Conservation (phyloP, 192 early-diverging fungal genomes). For the Rhizophagus sp. region DNA sequence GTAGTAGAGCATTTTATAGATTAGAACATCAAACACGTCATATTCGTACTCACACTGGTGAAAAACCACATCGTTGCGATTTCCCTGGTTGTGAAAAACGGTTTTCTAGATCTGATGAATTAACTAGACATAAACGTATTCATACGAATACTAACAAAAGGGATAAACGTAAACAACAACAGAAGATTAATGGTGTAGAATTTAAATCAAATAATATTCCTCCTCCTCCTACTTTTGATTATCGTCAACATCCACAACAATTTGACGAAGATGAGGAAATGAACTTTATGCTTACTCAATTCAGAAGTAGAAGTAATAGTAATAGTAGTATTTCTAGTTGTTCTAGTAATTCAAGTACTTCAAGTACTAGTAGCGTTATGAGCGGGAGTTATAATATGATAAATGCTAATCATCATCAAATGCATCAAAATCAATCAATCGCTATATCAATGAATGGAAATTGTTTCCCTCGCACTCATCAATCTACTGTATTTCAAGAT, state of each 20-base stretch:
- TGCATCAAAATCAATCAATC: background rate
- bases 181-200: background rate
- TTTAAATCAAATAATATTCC: conserved; percentile 5
- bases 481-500: background rate
- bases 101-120: conserved; percentile 78
- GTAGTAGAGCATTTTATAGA: conserved; percentile 72
- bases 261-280: background rate
- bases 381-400: background rate
- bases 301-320: conserved; percentile 13
- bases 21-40: conserved; percentile 82
- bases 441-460: background rate
- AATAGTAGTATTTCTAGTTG: background rate
- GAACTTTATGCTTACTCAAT: background rate
- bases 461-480: background rate
- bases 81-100: conserved; percentile 77
- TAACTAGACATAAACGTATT: conserved; percentile 70
- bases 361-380: background rate
- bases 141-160: conserved; percentile 56
- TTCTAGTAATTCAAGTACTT: background rate
- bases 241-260: background rate
- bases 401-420: background rate
- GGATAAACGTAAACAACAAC: conserved; percentile 34
- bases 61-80: conserved; percentile 78
- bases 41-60: conserved; percentile 84
- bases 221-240: background rate